A percentile compares a stretch with the other conserved stretches of the same genome.
phyloP scores from a whole-genome alignment of 2,329 filamentous ascomycete genomes.

The Hypoxylon sp. region DNA sequence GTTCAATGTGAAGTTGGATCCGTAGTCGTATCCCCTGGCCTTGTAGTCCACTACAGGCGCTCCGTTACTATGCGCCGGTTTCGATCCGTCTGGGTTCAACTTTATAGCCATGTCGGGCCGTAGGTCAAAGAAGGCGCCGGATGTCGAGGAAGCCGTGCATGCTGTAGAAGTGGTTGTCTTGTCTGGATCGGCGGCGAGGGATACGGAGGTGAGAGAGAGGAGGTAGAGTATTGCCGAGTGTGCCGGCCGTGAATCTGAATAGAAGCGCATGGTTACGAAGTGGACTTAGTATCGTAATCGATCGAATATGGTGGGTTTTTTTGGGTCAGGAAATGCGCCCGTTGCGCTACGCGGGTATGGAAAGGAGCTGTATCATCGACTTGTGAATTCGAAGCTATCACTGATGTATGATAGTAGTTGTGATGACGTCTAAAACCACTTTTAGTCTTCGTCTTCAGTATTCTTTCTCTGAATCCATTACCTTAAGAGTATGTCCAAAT shows the following conservation, averaged over 20 bases:
- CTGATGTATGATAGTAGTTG: background rate
- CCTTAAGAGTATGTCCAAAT: slow-evolving; percentile 23
- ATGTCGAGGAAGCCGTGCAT: slow-evolving; percentile 70
- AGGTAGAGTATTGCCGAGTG: slow-evolving; percentile 55
- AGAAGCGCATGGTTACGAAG: slow-evolving; percentile 49
- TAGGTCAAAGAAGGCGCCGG: slow-evolving; percentile 72
- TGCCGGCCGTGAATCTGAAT: slow-evolving; percentile 45
- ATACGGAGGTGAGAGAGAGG: slow-evolving; percentile 53
- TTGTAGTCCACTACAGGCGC: slow-evolving; percentile 68
- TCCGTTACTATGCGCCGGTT: slow-evolving; percentile 58
- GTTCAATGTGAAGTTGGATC: slow-evolving; percentile 86
- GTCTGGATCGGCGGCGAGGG: slow-evolving; percentile 55
- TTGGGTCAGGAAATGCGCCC: slow-evolving; percentile 33
- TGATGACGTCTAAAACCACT: slow-evolving; percentile 1
- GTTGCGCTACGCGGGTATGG: slow-evolving; percentile 31
- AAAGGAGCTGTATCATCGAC: slow-evolving; percentile 23
- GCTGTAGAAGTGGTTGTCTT: slow-evolving; percentile 61
- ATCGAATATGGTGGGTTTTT: slow-evolving; percentile 5
- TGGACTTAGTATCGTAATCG: slow-evolving; percentile 22
- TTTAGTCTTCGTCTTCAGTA: slow-evolving; percentile 1
- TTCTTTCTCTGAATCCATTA: slow-evolving; percentile 7
- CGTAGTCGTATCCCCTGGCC: slow-evolving; percentile 81
- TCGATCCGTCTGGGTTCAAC: slow-evolving; percentile 59
- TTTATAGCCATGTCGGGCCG: slow-evolving; percentile 67
- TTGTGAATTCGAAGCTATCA: slow-evolving; percentile 15